phyloP scores from a whole-genome alignment of 805 yeast genomes.

The Komagataella ulmi region DNA sequence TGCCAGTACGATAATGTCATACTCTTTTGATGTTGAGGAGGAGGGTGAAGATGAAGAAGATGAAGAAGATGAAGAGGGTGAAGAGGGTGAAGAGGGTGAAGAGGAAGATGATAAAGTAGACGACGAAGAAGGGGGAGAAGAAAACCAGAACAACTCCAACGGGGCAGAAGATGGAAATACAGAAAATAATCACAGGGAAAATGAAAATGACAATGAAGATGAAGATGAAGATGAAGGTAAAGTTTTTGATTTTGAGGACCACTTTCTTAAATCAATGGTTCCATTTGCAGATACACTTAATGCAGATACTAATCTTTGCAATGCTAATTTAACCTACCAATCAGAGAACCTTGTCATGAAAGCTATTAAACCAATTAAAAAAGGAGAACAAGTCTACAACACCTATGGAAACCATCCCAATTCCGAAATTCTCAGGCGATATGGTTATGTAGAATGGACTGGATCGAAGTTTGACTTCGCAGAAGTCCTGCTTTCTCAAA shows the following conservation, averaged over 20 bases:
- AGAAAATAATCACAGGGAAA: constrained; percentile 12
- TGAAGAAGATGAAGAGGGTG: constrained; percentile 15
- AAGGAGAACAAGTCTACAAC: constrained; percentile 71
- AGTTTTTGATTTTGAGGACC: constrained; percentile 8
- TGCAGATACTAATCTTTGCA: constrained; percentile 65
- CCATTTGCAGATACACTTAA: constrained; percentile 88
- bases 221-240: constrained; percentile 12
- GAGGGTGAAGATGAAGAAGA: constrained; percentile 17
- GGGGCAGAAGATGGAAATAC: constrained; percentile 10
- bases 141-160: constrained; percentile 20
- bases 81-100: constrained; percentile 15
- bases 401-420: constrained; percentile 88
- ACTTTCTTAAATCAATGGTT: constrained; percentile 63
- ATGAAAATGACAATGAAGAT: constrained; percentile 14
- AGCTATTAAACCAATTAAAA: constrained; percentile 42
- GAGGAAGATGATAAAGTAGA: constrained; percentile 6
- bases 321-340: constrained; percentile 55
- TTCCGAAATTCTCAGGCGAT: constrained; percentile 78
- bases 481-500: constrained; percentile 41
- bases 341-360: constrained; percentile 51
- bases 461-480: constrained; percentile 74
- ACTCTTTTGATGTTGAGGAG: constrained; percentile 73
- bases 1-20: constrained; percentile 78
- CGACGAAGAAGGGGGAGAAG: constrained; percentile 13
- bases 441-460: constrained; percentile 73